A percentile compares a stretch with the other conserved stretches of the same genome.
These are phyloP conservation scores for Eucalyptus virginea DNA, from an alignment of 345 rosid genomes.

Conservation along the genomic window DNA sequence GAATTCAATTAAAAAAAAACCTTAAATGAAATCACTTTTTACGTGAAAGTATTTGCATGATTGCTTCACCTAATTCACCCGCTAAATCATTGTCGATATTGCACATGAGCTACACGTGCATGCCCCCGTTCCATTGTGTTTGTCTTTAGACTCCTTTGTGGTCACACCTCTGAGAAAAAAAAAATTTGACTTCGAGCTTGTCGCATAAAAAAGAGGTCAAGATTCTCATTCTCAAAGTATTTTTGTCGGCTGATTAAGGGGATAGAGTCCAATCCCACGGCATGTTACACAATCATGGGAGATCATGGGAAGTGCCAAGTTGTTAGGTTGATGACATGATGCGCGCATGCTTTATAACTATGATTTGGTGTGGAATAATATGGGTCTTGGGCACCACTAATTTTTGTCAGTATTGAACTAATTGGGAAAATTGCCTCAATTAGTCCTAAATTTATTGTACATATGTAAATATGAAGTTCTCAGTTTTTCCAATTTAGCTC, in stretches of 20 bases:
- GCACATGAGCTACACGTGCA: background rate
- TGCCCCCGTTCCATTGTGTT: background rate
- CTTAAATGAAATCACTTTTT: background rate
- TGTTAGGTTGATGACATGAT: background rate
- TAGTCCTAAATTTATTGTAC: accelerated
- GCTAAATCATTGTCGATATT: background rate
- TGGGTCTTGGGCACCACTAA: background rate
- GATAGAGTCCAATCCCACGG: background rate
- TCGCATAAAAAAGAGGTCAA: background rate
- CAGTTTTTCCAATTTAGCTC: background rate
- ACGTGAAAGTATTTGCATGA: background rate
- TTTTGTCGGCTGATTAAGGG: background rate
- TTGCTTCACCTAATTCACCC: background rate
- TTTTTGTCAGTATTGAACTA: background rate
- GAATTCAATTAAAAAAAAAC: background rate
- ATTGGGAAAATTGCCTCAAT: background rate
- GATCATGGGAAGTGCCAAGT: background rate
- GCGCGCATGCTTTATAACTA: background rate
- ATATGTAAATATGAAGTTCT: accelerated
- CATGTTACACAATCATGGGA: background rate
- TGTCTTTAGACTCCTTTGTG: background rate
- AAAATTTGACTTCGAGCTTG: background rate
- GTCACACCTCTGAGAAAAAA: background rate
- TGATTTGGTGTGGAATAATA: background rate
- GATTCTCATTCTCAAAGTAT: background rate